A percentile compares a stretch with the other conserved stretches of the same genome.
These are phyloP conservation scores for Phytopythium vexans DNA, from an alignment of 352 stramenopile species.

Conservation along the genomic window DNA sequence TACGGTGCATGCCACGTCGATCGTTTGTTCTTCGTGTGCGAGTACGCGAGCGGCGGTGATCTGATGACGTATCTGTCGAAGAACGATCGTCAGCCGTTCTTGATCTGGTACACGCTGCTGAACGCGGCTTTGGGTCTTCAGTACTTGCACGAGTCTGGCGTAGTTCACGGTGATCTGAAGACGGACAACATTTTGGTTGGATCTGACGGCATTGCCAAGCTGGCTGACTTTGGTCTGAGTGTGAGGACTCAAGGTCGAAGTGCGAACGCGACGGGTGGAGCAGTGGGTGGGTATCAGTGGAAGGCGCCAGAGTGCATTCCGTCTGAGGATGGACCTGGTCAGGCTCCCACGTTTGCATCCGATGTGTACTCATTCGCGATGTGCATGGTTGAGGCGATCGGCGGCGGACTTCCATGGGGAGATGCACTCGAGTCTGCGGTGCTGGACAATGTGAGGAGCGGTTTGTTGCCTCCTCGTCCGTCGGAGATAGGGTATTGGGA, in stretches of 20 bases:
- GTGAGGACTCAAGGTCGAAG: not conserved
- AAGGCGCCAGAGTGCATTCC: constrained; percentile 22
- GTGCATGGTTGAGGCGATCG: too few species aligned
- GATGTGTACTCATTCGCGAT: constrained; percentile 30
- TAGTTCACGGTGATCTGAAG: constrained; percentile 34
- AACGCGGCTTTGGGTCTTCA: constrained; percentile 19
- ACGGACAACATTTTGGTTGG: constrained; percentile 33
- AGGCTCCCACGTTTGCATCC: constrained; percentile 16
- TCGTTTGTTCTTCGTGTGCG: constrained; percentile 32
- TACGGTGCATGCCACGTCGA: constrained; percentile 31
- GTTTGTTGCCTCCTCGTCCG: constrained; percentile 14
- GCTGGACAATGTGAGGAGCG: constrained; percentile 16
- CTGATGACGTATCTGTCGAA: constrained; percentile 18
- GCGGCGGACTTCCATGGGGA: constrained; percentile 21
- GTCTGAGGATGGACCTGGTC: not conserved
- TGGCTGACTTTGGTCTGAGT: constrained; percentile 31
- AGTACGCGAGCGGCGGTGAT: constrained; percentile 20
- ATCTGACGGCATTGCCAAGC: constrained; percentile 20
- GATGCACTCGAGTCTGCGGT: constrained; percentile 24
- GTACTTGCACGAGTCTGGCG: constrained; percentile 28
- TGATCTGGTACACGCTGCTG: constrained; percentile 18
- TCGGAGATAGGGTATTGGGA: constrained; percentile 19
- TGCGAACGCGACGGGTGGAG: not conserved
- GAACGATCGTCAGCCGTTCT: constrained; percentile 1
- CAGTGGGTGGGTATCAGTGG: constrained; percentile 20